Conservation (phyloP, 306 rosid genomes). For the Elaeagnus macrophylla region DNA sequence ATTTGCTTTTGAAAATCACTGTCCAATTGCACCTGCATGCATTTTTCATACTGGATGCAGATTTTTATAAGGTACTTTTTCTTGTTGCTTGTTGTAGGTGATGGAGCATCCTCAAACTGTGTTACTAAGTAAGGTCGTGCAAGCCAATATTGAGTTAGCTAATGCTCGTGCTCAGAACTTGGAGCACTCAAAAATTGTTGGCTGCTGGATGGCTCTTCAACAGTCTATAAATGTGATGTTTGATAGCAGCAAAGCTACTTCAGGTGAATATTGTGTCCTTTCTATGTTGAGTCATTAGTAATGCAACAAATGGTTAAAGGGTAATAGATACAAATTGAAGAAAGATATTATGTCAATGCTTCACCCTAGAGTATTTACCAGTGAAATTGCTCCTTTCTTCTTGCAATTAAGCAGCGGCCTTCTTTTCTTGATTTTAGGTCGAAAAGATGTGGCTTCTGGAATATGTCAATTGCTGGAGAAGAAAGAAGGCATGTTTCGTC, state of each 20-base stretch:
- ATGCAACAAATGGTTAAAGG: no score
- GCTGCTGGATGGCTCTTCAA: slow-evolving; percentile 80
- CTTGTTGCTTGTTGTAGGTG: slow-evolving; percentile 37
- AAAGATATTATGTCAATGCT: neutral
- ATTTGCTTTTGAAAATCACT: neutral
- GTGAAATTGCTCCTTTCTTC: neutral
- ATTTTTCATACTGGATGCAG: slow-evolving; percentile 13
- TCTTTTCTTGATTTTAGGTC: slow-evolving; percentile 30
- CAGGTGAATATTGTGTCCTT: slow-evolving; percentile 32
- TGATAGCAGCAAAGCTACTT: slow-evolving; percentile 58
- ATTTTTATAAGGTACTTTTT: neutral
- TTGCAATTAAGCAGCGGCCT: slow-evolving; percentile 11
- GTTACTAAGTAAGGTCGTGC: slow-evolving; percentile 57
- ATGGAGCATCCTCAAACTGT: slow-evolving; percentile 89
- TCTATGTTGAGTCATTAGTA: neutral
- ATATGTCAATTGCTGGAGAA: slow-evolving; percentile 87
- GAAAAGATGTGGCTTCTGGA: slow-evolving; percentile 48
- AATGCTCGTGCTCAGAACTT: slow-evolving; percentile 43
- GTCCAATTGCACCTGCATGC: slow-evolving; percentile 5
- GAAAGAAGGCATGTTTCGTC: slow-evolving; percentile 95
- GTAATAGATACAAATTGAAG: no score
- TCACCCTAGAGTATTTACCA: neutral
- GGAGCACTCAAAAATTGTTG: slow-evolving; percentile 29
- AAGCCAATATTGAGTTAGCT: slow-evolving; percentile 51
- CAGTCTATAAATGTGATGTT: slow-evolving; percentile 61